Conservation (phyloP, 495 filamentous ascomycete genomes). For the Daldinia caldariorum region DNA sequence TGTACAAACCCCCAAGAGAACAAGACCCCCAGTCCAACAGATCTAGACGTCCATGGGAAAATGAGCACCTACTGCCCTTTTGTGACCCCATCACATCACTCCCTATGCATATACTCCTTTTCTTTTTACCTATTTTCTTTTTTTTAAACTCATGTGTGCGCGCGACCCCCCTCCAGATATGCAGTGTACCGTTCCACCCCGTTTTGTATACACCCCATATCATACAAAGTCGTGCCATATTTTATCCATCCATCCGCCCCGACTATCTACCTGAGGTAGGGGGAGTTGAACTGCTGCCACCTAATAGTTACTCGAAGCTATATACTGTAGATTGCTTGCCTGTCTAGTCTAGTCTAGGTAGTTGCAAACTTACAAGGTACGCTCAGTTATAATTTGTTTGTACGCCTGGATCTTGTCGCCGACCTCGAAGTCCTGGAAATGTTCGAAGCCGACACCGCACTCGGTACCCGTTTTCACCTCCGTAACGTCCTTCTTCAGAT, state of each 20-base stretch:
- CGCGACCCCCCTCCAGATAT: conserved; percentile 1
- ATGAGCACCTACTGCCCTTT: too few species aligned
- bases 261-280: too few species aligned
- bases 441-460: conserved; percentile 88
- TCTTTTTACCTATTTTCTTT: too few species aligned
- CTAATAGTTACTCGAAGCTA: too few species aligned
- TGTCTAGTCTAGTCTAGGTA: not conserved
- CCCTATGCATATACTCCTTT: too few species aligned
- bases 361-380: conserved; percentile 61
- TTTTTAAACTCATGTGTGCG: too few species aligned
- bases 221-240: conserved; percentile 28
- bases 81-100: too few species aligned
- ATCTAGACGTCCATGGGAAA: too few species aligned
- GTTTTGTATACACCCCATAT: conserved; percentile 34
- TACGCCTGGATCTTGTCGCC: conserved; percentile 90
- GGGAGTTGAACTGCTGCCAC: too few species aligned
- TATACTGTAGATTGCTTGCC: too few species aligned
- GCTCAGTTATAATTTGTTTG: conserved; percentile 79
- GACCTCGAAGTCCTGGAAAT: conserved; percentile 77
- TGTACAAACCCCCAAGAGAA: not conserved
- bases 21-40: not conserved
- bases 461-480: conserved; percentile 92
- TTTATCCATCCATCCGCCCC: too few species aligned
- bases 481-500: conserved; percentile 86
- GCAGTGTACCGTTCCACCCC: not conserved